Evolutionary conservation across 306 rosid species (phyloP).

Genomic region (Rosa lucieae): DNA sequence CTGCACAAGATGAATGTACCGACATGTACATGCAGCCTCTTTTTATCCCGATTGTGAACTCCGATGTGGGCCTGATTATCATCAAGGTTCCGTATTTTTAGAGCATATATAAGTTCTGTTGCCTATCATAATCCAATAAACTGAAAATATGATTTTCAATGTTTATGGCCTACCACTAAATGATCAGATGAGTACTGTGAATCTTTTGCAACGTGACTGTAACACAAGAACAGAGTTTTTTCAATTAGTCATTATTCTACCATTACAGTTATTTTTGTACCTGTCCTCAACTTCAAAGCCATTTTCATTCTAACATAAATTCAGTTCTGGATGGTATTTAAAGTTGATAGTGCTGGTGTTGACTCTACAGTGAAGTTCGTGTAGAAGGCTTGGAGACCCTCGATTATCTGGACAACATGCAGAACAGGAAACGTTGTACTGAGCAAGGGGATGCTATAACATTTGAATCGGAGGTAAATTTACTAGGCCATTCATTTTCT

Average conservation of each 20-base stretch:
- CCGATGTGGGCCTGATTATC: not conserved
- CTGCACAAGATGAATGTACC: not conserved
- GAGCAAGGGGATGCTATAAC: slow-evolving; percentile 98
- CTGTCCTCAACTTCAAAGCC: not conserved
- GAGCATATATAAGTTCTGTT: not conserved
- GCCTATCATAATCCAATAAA: not conserved
- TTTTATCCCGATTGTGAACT: not conserved
- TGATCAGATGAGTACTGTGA: not conserved
- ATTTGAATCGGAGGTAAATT: slow-evolving; percentile 88
- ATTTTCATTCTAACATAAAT: not conserved
- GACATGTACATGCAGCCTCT: not conserved
- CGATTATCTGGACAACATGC: slow-evolving; percentile 93
- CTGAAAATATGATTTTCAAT: not conserved
- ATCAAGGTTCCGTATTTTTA: not conserved
- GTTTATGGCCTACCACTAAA: not conserved
- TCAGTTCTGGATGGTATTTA: slow-evolving; percentile 21
- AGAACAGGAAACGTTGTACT: slow-evolving; percentile 76
- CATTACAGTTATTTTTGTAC: not conserved
- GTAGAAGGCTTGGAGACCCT: slow-evolving; percentile 96
- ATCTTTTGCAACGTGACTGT: not conserved
- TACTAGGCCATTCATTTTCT: not conserved
- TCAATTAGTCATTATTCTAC: not conserved
- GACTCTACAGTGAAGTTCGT: slow-evolving; percentile 98
- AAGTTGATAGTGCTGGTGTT: slow-evolving; percentile 31
- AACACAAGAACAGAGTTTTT: not conserved